These are phyloP conservation scores for Rauvolfia tetraphylla DNA, from an alignment of 257 asterid species.

Conservation along the genomic window DNA sequence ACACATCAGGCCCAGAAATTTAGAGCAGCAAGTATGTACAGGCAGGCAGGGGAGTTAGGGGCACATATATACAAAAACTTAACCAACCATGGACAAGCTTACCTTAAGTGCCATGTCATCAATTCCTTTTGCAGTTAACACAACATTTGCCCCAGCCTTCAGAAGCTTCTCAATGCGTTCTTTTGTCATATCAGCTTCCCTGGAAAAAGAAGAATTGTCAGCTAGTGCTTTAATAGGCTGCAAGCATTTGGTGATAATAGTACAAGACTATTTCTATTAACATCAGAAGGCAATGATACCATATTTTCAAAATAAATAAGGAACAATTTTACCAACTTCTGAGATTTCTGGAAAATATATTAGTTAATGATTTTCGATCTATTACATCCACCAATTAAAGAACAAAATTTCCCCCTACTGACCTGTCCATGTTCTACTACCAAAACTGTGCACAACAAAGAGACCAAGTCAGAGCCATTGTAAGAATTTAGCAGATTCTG, in stretches of 20 bases:
- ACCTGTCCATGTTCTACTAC: background rate
- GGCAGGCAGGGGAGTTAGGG: background rate
- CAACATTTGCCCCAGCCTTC: conserved; percentile 95
- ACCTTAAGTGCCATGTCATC: conserved; percentile 99
- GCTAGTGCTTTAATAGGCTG: background rate
- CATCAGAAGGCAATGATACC: background rate
- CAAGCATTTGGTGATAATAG: background rate
- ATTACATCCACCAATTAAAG: too few relatives aligned
- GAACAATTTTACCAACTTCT: background rate
- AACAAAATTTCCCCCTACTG: background rate
- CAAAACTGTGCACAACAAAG: background rate
- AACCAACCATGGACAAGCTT: conserved; percentile 20
- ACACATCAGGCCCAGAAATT: background rate
- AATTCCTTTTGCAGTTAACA: conserved; percentile 91
- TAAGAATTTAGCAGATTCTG: background rate
- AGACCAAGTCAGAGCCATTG: background rate
- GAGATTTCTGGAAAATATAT: background rate
- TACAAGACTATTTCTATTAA: background rate
- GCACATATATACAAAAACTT: background rate
- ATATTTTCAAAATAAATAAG: background rate
- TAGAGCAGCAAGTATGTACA: background rate
- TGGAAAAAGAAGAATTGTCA: conserved; percentile 27
- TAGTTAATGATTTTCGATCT: background rate
- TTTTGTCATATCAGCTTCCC: conserved; percentile 97
- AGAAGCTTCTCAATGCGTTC: conserved; percentile 92